Conservation (phyloP, 1,139 yeast species). For the Hyphopichia pseudoburtonii region DNA sequence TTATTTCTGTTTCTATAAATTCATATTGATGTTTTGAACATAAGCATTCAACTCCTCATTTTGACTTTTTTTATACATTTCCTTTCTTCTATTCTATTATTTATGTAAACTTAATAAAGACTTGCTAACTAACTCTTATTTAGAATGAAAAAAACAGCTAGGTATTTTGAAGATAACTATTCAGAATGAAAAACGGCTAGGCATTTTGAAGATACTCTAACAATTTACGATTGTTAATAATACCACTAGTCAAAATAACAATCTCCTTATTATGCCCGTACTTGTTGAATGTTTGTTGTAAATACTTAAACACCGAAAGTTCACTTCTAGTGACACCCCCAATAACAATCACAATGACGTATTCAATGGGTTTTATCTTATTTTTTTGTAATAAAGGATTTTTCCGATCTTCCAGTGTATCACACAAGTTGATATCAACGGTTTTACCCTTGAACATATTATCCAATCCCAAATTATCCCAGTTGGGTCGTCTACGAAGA, state of each 20-base stretch:
- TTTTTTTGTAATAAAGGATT: slow-evolving; percentile 1
- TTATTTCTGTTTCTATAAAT: no score
- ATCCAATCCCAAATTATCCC: slow-evolving; percentile 42
- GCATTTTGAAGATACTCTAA: slow-evolving; percentile 13
- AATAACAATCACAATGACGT: slow-evolving; percentile 52
- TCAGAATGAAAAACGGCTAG: neutral
- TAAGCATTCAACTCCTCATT: no score
- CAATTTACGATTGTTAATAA: slow-evolving; percentile 49
- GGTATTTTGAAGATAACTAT: no score
- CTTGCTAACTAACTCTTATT: no score
- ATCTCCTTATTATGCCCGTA: slow-evolving; percentile 41
- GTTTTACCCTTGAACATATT: slow-evolving; percentile 40
- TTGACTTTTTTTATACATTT: neutral
- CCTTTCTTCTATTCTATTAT: neutral
- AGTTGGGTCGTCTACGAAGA: slow-evolving; percentile 40
- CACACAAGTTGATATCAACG: slow-evolving; percentile 35
- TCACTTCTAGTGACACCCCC: slow-evolving; percentile 88
- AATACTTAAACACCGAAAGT: slow-evolving; percentile 59
- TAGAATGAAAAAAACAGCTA: no score
- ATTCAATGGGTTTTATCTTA: slow-evolving; percentile 20
- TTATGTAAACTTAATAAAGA: neutral
- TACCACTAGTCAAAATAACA: slow-evolving; percentile 55
- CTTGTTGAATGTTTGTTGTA: slow-evolving; percentile 41
- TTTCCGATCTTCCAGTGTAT: slow-evolving; percentile 22
- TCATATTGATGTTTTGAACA: no score